phyloP scores from a whole-genome alignment of 495 filamentous ascomycete genomes.

The Wilcoxina mikolae region DNA sequence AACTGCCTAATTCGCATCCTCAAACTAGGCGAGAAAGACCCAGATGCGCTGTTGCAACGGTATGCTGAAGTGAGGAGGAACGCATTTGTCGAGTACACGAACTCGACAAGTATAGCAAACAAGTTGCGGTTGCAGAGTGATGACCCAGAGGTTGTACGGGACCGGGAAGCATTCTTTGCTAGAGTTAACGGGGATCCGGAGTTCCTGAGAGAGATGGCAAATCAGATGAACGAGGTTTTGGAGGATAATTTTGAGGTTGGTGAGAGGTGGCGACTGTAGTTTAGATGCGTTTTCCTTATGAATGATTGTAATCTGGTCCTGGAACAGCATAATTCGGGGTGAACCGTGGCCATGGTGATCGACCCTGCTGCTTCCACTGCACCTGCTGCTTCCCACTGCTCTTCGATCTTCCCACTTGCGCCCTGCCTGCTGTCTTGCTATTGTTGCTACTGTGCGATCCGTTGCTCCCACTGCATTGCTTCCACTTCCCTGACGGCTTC shows the following conservation, averaged over 20 bases:
- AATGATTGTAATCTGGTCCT: too few relatives aligned
- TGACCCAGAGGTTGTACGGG: not conserved
- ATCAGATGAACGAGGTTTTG: conserved; percentile 2
- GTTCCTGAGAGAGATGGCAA: not conserved
- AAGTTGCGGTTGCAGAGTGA: not conserved
- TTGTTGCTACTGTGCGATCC: not conserved
- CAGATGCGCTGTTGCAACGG: not conserved
- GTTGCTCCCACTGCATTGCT: not conserved
- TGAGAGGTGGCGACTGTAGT: not conserved
- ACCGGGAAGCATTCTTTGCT: not conserved
- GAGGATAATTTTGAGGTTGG: not conserved
- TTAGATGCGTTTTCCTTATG: too few relatives aligned
- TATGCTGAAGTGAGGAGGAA: not conserved
- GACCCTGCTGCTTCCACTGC: not conserved
- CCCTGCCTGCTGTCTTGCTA: not conserved
- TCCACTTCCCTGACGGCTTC: too few relatives aligned
- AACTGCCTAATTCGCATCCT: not conserved
- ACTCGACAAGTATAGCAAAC: conserved; percentile 1
- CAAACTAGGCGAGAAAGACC: not conserved
- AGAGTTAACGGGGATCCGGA: not conserved
- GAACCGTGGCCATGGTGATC: too few relatives aligned
- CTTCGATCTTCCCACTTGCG: not conserved
- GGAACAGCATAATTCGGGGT: too few relatives aligned
- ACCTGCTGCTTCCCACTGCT: not conserved
- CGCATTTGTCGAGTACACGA: not conserved